Evolutionary conservation across 257 asterid genomes (phyloP).

Genomic region (Catharanthus roseus): DNA sequence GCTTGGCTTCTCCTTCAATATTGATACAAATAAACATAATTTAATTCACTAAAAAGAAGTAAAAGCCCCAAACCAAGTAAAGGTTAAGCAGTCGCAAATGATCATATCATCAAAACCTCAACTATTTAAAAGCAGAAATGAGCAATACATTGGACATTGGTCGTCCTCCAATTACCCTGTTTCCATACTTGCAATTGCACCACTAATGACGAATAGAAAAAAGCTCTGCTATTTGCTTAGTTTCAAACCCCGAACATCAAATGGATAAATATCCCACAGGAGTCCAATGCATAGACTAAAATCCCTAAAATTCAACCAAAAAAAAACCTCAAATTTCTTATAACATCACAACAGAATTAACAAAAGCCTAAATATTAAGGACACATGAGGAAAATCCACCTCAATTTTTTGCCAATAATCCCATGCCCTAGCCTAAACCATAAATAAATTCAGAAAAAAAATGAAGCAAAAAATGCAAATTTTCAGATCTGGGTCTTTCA

Average conservation of each 20-base stretch:
- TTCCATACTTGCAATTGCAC: neutral
- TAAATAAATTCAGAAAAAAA: neutral
- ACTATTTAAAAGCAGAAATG: neutral
- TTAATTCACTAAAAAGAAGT: neutral
- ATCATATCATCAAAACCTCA: neutral
- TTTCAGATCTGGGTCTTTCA: constrained; percentile 15
- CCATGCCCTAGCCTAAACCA: neutral
- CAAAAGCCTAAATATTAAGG: constrained; percentile 4
- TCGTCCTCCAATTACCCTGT: neutral
- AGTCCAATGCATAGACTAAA: neutral
- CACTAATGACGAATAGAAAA: neutral
- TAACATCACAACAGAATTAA: neutral
- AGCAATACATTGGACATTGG: neutral
- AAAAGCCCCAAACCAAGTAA: neutral
- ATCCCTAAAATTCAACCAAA: neutral
- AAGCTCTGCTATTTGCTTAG: neutral
- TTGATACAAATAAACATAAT: neutral
- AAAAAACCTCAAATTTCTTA: neutral
- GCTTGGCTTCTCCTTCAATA: neutral
- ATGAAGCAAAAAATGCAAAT: constrained; percentile 1
- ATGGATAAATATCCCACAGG: neutral
- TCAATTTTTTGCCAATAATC: neutral
- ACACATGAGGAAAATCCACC: neutral
- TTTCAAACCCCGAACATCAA: neutral
- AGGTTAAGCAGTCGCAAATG: neutral